Evolutionary conservation across 2,329 filamentous ascomycete genomes (phyloP).

Genomic region (Monilinia aucupariae): DNA sequence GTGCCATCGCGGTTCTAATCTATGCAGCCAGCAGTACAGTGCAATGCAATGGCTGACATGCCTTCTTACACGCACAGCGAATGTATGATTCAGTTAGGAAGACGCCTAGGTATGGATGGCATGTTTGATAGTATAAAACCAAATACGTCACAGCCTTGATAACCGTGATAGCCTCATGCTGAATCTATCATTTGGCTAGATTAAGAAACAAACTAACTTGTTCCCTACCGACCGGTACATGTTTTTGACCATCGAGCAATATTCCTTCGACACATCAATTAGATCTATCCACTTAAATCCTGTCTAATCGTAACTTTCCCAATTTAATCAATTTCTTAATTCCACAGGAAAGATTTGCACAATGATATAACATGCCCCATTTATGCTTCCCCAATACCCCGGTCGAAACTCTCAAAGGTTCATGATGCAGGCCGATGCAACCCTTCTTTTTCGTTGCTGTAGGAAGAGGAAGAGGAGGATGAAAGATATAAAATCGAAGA

Average conservation of each 20-base stretch:
- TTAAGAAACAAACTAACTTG: too few species aligned
- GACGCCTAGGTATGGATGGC: too few species aligned
- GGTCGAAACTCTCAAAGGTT: not conserved
- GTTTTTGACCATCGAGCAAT: not conserved
- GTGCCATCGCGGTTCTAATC: not conserved
- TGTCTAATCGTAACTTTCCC: not conserved
- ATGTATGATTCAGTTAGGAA: not conserved
- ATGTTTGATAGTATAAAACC: too few species aligned
- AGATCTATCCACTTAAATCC: not conserved
- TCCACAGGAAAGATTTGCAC: not conserved
- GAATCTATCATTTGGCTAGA: not conserved
- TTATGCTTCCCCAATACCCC: not conserved
- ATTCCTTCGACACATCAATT: not conserved
- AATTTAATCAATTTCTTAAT: not conserved
- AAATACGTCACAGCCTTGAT: too few species aligned
- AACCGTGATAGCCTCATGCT: too few species aligned
- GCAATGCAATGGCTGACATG: not conserved
- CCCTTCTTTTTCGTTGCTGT: not conserved
- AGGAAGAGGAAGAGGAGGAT: too few species aligned
- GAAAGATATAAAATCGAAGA: too few species aligned
- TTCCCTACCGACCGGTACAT: not conserved
- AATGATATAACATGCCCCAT: not conserved
- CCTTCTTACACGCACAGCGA: not conserved
- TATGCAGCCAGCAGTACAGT: too few species aligned
- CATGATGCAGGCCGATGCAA: not conserved